Evolutionary conservation across 1,284 basidiomycete species (phyloP).

Genomic region (Anthracocystis walkeri): DNA sequence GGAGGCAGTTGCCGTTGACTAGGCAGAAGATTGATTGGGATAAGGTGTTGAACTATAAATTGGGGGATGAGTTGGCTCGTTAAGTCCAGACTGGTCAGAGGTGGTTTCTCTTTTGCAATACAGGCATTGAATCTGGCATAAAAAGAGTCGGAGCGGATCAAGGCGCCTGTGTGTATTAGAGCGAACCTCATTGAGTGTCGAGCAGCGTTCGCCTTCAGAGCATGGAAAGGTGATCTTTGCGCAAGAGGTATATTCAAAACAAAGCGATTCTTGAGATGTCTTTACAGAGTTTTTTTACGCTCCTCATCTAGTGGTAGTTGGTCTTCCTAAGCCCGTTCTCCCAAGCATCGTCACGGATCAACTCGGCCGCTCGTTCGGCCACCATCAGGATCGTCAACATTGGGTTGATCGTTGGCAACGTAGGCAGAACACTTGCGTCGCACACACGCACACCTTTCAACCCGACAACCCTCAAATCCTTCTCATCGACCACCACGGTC

Average conservation of each 20-base stretch:
- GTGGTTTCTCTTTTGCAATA: too few relatives aligned
- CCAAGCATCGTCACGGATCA: constrained; percentile 66
- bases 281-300: too few relatives aligned
- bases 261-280: too few relatives aligned
- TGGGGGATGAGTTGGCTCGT: constrained; percentile 52
- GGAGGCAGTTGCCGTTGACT: constrained; percentile 65
- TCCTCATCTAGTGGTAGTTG: constrained; percentile 20
- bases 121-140: too few relatives aligned
- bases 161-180: too few relatives aligned
- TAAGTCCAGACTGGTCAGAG: too few relatives aligned
- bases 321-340: constrained; percentile 43
- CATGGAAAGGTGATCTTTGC: too few relatives aligned
- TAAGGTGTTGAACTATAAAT: constrained; percentile 63
- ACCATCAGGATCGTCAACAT: constrained; percentile 65
- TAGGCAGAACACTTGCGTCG: constrained; percentile 68
- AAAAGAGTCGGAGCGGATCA: too few relatives aligned
- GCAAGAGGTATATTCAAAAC: constrained; percentile 1
- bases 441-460: constrained; percentile 63
- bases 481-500: constrained; percentile 65
- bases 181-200: too few relatives aligned
- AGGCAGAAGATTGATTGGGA: constrained; percentile 69
- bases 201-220: too few relatives aligned
- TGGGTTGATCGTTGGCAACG: constrained; percentile 65
- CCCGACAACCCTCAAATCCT: constrained; percentile 62
- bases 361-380: constrained; percentile 66